These are phyloP conservation scores for Aureobasidium pullulans DNA, from an alignment of 2,329 filamentous ascomycete species.

Conservation along the genomic window DNA sequence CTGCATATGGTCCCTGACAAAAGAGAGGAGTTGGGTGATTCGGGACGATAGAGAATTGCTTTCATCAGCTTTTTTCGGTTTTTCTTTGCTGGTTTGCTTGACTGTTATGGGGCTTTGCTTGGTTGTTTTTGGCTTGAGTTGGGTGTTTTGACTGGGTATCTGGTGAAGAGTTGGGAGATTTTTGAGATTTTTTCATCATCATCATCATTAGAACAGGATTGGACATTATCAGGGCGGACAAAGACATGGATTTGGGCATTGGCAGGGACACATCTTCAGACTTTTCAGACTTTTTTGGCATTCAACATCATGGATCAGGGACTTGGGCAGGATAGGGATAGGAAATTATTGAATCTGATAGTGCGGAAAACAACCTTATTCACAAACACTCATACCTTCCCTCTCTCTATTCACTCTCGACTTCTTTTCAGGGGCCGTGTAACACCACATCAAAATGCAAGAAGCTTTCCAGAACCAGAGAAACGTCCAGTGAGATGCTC, in stretches of 20 bases:
- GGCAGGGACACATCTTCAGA: not conserved
- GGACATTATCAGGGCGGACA: not conserved
- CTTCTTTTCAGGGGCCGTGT: no score
- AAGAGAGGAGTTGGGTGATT: not conserved
- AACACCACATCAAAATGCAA: no score
- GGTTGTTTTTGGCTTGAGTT: not conserved
- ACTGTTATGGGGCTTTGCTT: not conserved
- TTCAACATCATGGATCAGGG: not conserved
- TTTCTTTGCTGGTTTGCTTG: constrained; percentile 6
- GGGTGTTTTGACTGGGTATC: not conserved
- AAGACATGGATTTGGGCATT: not conserved
- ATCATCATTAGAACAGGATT: not conserved
- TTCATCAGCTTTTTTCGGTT: not conserved
- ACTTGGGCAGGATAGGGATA: not conserved
- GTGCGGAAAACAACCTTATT: constrained; percentile 4
- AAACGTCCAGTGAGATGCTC: no score
- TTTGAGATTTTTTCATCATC: not conserved
- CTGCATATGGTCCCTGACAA: constrained; percentile 7
- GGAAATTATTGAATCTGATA: not conserved
- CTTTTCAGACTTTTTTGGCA: not conserved
- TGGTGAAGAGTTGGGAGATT: not conserved
- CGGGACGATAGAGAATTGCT: not conserved
- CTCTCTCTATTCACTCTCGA: no score
- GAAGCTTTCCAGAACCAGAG: no score
- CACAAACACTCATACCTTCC: not conserved